Percentiles rank a stretch among this genome's conserved stretches.
These are phyloP conservation scores for Saitozyma podzolica DNA, from an alignment of 768 basidiomycete genomes.

Conservation along the genomic window DNA sequence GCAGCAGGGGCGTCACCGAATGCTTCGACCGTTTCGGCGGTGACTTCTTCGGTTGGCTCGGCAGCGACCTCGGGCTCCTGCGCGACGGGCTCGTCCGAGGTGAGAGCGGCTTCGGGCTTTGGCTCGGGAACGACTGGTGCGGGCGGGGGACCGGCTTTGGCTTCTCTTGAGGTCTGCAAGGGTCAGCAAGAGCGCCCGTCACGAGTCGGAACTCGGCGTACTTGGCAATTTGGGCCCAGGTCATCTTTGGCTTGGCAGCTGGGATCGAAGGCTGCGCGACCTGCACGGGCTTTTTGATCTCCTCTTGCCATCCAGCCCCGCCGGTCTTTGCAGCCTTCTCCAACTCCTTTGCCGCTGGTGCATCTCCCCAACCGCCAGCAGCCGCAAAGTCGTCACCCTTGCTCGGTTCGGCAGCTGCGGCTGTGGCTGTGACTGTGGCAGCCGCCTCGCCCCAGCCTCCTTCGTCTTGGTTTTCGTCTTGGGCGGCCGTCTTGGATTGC, in stretches of 20 bases:
- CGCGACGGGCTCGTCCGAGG: slow-evolving; percentile 34
- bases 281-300: slow-evolving; percentile 35
- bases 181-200: neutral
- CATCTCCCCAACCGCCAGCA: slow-evolving; percentile 50
- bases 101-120: slow-evolving; percentile 26
- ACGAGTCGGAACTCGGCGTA: slow-evolving; percentile 24
- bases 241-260: slow-evolving; percentile 48
- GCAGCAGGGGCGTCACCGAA: slow-evolving; percentile 35
- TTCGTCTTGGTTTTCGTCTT: neutral
- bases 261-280: slow-evolving; percentile 21
- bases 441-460: slow-evolving; percentile 15
- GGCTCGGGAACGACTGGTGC: slow-evolving; percentile 17
- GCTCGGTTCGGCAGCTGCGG: slow-evolving; percentile 12
- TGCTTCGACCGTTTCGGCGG: slow-evolving; percentile 23
- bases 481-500: slow-evolving; percentile 29
- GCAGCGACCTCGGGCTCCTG: slow-evolving; percentile 25
- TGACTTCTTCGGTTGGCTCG: slow-evolving; percentile 17
- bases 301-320: slow-evolving; percentile 34
- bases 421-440: slow-evolving; percentile 6
- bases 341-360: slow-evolving; percentile 45
- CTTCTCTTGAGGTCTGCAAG: slow-evolving; percentile 44
- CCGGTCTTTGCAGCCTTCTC: slow-evolving; percentile 47
- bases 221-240: slow-evolving; percentile 55
- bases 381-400: slow-evolving; percentile 48
- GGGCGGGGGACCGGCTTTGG: slow-evolving; percentile 40